Conservation (phyloP, 768 basidiomycete species). For the Boletus pseudo-olivaceus region DNA sequence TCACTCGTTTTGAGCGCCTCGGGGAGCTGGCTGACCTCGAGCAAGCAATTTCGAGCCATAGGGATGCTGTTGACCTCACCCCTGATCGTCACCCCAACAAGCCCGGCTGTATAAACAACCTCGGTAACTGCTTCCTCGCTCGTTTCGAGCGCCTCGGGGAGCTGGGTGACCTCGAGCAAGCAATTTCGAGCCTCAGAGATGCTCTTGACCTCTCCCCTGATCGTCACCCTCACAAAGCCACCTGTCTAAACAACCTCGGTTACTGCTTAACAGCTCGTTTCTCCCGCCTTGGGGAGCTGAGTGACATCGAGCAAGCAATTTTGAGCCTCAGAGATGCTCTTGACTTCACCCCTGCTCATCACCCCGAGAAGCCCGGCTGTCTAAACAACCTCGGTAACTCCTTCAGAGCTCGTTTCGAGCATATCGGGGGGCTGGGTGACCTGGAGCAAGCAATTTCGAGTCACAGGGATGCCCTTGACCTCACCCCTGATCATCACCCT, state of each 20-base stretch:
- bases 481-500: too few relatives aligned
- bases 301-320: slow-evolving; percentile 1
- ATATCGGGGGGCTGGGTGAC: not conserved
- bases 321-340: not conserved
- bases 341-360: not conserved
- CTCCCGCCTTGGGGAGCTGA: not conserved
- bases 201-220: not conserved
- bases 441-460: not conserved
- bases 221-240: not conserved
- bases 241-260: too few relatives aligned
- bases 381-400: too few relatives aligned
- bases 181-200: not conserved
- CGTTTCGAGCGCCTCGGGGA: not conserved
- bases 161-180: not conserved
- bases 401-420: not conserved
- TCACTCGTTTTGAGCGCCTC: slow-evolving; percentile 1
- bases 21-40: not conserved
- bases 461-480: too few relatives aligned
- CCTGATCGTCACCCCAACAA: too few relatives aligned
- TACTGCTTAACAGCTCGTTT: too few relatives aligned
- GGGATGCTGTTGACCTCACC: not conserved
- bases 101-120: too few relatives aligned
- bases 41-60: not conserved
- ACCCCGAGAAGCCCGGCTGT: not conserved
- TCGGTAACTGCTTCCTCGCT: too few relatives aligned